phyloP scores from a whole-genome alignment of 768 basidiomycete species.

The Rhizopogon vinicolor region DNA sequence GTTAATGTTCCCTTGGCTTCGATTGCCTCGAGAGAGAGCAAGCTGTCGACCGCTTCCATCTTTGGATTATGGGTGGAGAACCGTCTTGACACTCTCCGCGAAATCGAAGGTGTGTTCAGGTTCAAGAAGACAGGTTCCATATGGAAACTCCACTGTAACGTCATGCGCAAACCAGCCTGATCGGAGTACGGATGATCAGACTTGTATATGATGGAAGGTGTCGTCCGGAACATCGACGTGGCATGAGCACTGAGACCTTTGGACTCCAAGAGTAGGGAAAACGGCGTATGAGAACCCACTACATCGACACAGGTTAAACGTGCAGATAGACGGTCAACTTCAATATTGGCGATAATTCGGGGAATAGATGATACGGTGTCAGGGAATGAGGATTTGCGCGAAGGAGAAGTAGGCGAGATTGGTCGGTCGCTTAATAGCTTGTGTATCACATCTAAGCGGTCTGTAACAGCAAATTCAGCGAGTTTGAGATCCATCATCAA shows the following conservation, averaged over 20 bases:
- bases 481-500: slow-evolving; percentile 43
- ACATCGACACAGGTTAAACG: slow-evolving; percentile 46
- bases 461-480: slow-evolving; percentile 44
- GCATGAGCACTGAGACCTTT: slow-evolving; percentile 44
- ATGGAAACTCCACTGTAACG: slow-evolving; percentile 34
- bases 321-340: slow-evolving; percentile 44
- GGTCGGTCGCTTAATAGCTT: slow-evolving; percentile 26
- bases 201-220: slow-evolving; percentile 9
- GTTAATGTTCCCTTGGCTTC: slow-evolving; percentile 42
- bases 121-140: slow-evolving; percentile 52
- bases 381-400: slow-evolving; percentile 19
- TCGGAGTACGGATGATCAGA: slow-evolving; percentile 19
- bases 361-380: slow-evolving; percentile 40
- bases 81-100: slow-evolving; percentile 21
- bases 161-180: slow-evolving; percentile 41
- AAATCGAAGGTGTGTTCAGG: slow-evolving; percentile 27
- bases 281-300: slow-evolving; percentile 35
- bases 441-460: slow-evolving; percentile 49
- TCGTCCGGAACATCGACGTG: slow-evolving; percentile 37
- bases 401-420: slow-evolving; percentile 9
- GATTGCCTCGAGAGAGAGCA: slow-evolving; percentile 56
- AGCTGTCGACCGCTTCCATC: slow-evolving; percentile 34
- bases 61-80: slow-evolving; percentile 34
- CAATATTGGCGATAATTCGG: slow-evolving; percentile 41
- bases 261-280: slow-evolving; percentile 52